A percentile compares a stretch with the other conserved stretches of the same genome.
phyloP scores from a whole-genome alignment of 169 alveolate species.

The Cytauxzoon felis region DNA sequence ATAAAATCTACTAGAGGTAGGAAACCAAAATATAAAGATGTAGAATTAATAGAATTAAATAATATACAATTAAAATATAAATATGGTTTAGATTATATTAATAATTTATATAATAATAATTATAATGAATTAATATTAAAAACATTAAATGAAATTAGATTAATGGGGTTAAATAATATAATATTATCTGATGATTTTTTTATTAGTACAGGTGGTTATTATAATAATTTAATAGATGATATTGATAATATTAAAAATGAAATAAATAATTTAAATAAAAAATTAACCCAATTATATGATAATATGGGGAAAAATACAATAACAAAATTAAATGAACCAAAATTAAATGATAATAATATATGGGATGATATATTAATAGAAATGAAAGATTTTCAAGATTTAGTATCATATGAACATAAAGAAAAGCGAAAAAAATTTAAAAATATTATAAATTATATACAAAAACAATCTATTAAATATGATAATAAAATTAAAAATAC shows the following conservation, averaged over 20 bases:
- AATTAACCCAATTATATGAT: conserved; percentile 16
- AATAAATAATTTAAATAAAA: conserved; percentile 1
- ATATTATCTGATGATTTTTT: conserved; percentile 27
- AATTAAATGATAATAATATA: conserved; percentile 2
- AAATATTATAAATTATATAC: conserved; percentile 34
- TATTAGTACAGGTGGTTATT: conserved; percentile 32
- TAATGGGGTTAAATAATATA: conserved; percentile 6
- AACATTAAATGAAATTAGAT: background rate
- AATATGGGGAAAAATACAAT: conserved; percentile 35
- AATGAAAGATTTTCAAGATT: conserved; percentile 74
- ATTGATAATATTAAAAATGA: background rate
- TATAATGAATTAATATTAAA: no score
- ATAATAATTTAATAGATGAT: conserved; percentile 29
- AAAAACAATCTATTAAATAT: conserved; percentile 41
- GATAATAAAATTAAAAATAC: conserved; percentile 27
- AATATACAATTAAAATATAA: no score
- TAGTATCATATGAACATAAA: conserved; percentile 67
- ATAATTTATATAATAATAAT: no score
- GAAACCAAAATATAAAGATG: no score
- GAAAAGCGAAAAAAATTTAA: conserved; percentile 68
- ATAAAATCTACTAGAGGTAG: no score
- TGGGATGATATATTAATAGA: conserved; percentile 48
- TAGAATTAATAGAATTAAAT: no score
- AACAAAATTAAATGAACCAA: conserved; percentile 47
- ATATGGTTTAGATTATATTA: no score